phyloP scores from a whole-genome alignment of 805 yeast genomes.

The Yamadazyma kitorensis region DNA sequence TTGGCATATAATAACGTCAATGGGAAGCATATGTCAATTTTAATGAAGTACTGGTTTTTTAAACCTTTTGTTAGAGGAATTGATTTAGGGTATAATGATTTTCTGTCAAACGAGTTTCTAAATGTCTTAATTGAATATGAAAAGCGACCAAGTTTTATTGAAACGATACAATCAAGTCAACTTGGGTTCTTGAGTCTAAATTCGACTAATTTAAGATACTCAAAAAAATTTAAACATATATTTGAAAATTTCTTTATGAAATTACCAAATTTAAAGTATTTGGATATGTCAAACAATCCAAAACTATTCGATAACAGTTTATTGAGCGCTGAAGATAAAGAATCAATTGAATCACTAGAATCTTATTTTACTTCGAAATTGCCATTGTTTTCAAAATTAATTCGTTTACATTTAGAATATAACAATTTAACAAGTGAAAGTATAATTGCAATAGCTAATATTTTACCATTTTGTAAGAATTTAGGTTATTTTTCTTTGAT shows the following conservation, averaged over 20 bases:
- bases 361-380: slow-evolving; percentile 58
- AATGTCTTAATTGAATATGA: slow-evolving; percentile 35
- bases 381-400: slow-evolving; percentile 64
- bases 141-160: slow-evolving; percentile 17
- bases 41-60: slow-evolving; percentile 57
- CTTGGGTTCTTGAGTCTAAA: slow-evolving; percentile 58
- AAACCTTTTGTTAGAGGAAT: slow-evolving; percentile 57
- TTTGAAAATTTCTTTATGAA: slow-evolving; percentile 50
- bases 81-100: slow-evolving; percentile 82
- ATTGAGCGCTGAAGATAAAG: neutral
- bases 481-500: slow-evolving; percentile 67
- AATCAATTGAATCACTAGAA: slow-evolving; percentile 28
- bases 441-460: slow-evolving; percentile 59
- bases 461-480: slow-evolving; percentile 63
- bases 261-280: slow-evolving; percentile 58
- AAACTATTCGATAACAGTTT: slow-evolving; percentile 47
- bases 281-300: slow-evolving; percentile 74
- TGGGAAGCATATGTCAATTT: slow-evolving; percentile 52
- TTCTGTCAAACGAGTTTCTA: slow-evolving; percentile 36
- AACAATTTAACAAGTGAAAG: slow-evolving; percentile 58
- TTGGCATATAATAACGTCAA: slow-evolving; percentile 71
- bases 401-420: slow-evolving; percentile 69
- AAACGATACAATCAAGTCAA: slow-evolving; percentile 19
- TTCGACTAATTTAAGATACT: slow-evolving; percentile 56
- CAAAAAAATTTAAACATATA: slow-evolving; percentile 45